Base-by-base conservation (phyloP, 1,284 basidiomycete genomes). In the Mycosarcoma mackinlayi region DNA sequence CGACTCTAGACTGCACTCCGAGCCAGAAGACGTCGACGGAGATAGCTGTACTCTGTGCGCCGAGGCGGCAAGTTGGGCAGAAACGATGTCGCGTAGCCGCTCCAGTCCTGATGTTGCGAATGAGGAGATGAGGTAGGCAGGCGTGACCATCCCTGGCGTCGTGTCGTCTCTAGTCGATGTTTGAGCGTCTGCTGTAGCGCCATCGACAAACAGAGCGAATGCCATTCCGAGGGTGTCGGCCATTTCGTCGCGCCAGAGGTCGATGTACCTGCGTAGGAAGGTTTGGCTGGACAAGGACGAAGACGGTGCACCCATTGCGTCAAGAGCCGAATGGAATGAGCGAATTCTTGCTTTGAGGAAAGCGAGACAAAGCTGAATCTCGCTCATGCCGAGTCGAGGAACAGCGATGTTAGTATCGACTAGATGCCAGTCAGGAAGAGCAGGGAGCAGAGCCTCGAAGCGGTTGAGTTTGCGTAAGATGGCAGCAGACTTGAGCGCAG, bases 211-310 rank as follows among this genome's bases (percentile, higher is more conserved):
- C 64, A 97, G 92, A 35, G 92, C 89, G 3, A 89, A 88, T 76
- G 90, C 96, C 82, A 96, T 93, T 16, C 90, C 90, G 69, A 95
- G 87, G 73, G 94, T 89, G 81, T 98, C 94, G 83, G 94, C 91
- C 23, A 94, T 90, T 51, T 92, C 89, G 83, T 97, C 94, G 45
- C 94, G 86, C 90, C 94, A 97, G 8, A 90, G 84, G 78, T 96
- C 94, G 72, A 95, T 89, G 84, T 94, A 94, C 76, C 88, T 89
- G 19, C 60, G 59, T 2, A 72, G 50, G 19, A 64, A 72, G 19
- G 56, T 33, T n/a, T 55, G 53, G 42, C 57, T 66, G 19, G 53
- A 62, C 38, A 47, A 37, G 21, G 53, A 45, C 6, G 63, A 67
- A 0, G 63, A n/a, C n/a, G n/a, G 45, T 6, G 69, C 53, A 40